Conservation (phyloP, 2,329 filamentous ascomycete species). For the Bipolaris bicolor region DNA sequence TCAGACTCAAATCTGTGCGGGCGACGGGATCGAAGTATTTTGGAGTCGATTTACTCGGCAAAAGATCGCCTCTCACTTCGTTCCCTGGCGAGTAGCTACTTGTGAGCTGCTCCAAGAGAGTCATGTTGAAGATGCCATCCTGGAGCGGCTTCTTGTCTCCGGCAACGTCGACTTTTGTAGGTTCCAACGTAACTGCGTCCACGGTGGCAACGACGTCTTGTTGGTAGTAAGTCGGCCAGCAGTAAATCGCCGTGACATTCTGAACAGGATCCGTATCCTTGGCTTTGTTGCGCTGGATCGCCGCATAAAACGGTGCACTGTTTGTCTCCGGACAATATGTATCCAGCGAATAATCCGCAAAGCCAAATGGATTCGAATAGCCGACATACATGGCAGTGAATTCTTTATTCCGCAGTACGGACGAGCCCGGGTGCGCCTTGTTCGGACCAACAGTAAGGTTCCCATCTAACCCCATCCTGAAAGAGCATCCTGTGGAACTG, state of each 20-base stretch:
- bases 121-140: slow-evolving; percentile 46
- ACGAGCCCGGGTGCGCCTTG: background rate
- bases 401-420: slow-evolving; percentile 8
- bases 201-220: slow-evolving; percentile 55
- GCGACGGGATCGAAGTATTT: slow-evolving; percentile 13
- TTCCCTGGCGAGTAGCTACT: slow-evolving; percentile 1
- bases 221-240: slow-evolving; percentile 50
- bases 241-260: slow-evolving; percentile 32
- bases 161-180: slow-evolving; percentile 18
- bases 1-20: slow-evolving; percentile 18
- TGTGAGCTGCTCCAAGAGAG: slow-evolving; percentile 45
- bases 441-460: slow-evolving; percentile 18
- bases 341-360: slow-evolving; percentile 41
- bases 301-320: slow-evolving; percentile 41
- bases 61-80: slow-evolving; percentile 7
- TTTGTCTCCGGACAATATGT: slow-evolving; percentile 38
- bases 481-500: background rate
- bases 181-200: slow-evolving; percentile 4
- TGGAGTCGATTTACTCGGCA: slow-evolving; percentile 18
- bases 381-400: slow-evolving; percentile 54
- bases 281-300: slow-evolving; percentile 17
- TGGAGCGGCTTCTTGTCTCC: slow-evolving; percentile 34
- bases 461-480: slow-evolving; percentile 12
- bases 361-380: slow-evolving; percentile 45
- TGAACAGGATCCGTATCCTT: slow-evolving; percentile 18